A percentile compares a stretch with the other conserved stretches of the same genome.
These are phyloP conservation scores for Plasmodium gonderi DNA, from an alignment of 169 alveolate genomes.

Conservation along the genomic window DNA sequence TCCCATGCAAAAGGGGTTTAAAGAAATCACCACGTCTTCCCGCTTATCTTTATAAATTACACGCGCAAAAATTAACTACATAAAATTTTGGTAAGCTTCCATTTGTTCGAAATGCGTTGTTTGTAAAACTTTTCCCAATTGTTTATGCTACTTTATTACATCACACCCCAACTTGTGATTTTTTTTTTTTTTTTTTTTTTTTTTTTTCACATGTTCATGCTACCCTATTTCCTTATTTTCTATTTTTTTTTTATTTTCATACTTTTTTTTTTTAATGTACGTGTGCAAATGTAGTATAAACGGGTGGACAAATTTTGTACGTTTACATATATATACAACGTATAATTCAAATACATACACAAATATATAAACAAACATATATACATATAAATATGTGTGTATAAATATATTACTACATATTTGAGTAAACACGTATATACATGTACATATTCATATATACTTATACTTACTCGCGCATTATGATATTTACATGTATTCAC, in stretches of 20 bases:
- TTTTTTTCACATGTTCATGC: neutral
- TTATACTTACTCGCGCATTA: neutral
- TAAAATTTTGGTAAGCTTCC: neutral
- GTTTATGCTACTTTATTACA: neutral
- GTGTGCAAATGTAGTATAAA: neutral
- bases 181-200: neutral
- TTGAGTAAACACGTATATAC: neutral
- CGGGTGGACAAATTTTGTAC: neutral
- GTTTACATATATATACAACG: neutral
- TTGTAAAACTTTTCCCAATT: neutral
- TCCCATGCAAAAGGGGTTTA: too few relatives aligned
- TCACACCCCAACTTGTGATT: neutral
- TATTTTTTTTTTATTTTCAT: neutral
- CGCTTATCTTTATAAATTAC: neutral
- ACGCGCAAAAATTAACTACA: neutral
- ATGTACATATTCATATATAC: slow-evolving; percentile 16
- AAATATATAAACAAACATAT: neutral
- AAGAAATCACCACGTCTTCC: neutral
- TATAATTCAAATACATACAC: slow-evolving; percentile 1
- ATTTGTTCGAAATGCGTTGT: neutral
- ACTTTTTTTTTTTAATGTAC: neutral
- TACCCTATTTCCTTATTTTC: neutral
- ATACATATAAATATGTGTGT: neutral
- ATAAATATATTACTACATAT: neutral
- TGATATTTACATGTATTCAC: neutral